phyloP scores from a whole-genome alignment of 1,284 basidiomycete species.

The Takashimella koratensis region DNA sequence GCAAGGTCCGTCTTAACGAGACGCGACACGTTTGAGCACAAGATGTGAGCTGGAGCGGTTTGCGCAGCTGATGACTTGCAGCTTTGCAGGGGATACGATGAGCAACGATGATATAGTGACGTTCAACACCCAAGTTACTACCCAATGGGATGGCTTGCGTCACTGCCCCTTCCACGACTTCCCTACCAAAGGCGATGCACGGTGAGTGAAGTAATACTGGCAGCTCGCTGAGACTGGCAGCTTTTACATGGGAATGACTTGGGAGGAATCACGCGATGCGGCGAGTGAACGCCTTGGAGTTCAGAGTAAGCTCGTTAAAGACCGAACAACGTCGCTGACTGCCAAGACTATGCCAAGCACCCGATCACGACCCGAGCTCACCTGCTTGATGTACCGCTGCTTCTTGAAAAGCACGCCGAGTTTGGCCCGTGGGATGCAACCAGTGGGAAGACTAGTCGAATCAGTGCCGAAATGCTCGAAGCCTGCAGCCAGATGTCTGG shows the following conservation, averaged over 20 bases:
- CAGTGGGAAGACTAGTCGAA: too few relatives aligned
- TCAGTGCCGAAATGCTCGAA: too few relatives aligned
- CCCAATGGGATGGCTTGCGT: conserved; percentile 50
- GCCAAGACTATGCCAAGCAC: conserved; percentile 38
- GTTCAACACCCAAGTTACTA: conserved; percentile 48
- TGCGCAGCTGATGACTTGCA: too few relatives aligned
- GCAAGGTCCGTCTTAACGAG: not conserved
- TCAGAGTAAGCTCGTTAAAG: not conserved
- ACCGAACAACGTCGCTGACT: not conserved
- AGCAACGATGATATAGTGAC: conserved; percentile 37
- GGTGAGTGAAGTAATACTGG: too few relatives aligned
- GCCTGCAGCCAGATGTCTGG: conserved; percentile 27
- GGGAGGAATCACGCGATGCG: not conserved
- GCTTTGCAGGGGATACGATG: not conserved
- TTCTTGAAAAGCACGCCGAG: too few relatives aligned
- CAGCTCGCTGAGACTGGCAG: too few relatives aligned
- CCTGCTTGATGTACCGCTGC: conserved; percentile 37
- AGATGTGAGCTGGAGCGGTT: conserved; percentile 4
- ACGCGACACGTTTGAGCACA: conserved; percentile 1
- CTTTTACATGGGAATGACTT: not conserved
- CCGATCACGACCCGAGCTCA: conserved; percentile 50
- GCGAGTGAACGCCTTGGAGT: not conserved
- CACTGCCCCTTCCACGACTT: conserved; percentile 27
- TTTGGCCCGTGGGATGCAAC: too few relatives aligned
- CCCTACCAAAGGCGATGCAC: not conserved